Conservation (phyloP, 371 early-diverging fungal genomes). For the Syncephalastrum racemosum region DNA sequence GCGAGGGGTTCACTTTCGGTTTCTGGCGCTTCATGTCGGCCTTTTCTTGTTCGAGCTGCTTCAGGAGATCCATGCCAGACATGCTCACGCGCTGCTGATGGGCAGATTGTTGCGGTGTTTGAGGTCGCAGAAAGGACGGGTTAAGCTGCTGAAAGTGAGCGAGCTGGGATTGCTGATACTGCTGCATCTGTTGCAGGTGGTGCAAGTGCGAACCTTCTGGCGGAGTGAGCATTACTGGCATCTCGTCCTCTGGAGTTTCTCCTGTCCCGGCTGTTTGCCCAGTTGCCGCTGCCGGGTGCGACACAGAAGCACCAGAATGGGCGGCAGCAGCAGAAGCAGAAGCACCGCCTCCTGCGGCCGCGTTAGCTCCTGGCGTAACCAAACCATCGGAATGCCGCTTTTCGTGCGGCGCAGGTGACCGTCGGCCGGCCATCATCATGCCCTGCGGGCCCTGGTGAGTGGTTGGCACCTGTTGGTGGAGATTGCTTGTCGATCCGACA, state of each 20-base stretch:
- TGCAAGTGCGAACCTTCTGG: slow-evolving; percentile 28
- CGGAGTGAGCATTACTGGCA: slow-evolving; percentile 3
- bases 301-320: slow-evolving; percentile 10
- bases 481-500: slow-evolving; percentile 19
- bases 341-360: slow-evolving; percentile 2
- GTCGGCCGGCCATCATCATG: slow-evolving; percentile 2
- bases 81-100: slow-evolving; percentile 29
- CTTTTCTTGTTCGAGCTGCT: slow-evolving; percentile 47
- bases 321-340: slow-evolving; percentile 1
- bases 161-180: slow-evolving; percentile 26
- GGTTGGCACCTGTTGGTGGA: neutral
- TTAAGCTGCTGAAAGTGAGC: slow-evolving; percentile 31
- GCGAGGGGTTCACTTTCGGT: slow-evolving; percentile 33
- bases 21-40: slow-evolving; percentile 37
- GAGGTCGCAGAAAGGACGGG: slow-evolving; percentile 11
- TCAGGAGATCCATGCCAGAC: slow-evolving; percentile 49
- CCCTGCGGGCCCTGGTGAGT: no score
- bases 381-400: neutral
- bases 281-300: neutral
- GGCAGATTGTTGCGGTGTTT: slow-evolving; percentile 18
- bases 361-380: no score
- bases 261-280: slow-evolving; percentile 2
- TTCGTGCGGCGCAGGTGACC: slow-evolving; percentile 11
- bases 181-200: slow-evolving; percentile 30
- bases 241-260: neutral